phyloP scores from a whole-genome alignment of 2,329 filamentous ascomycete species.

The Mycosphaerella sp. region DNA sequence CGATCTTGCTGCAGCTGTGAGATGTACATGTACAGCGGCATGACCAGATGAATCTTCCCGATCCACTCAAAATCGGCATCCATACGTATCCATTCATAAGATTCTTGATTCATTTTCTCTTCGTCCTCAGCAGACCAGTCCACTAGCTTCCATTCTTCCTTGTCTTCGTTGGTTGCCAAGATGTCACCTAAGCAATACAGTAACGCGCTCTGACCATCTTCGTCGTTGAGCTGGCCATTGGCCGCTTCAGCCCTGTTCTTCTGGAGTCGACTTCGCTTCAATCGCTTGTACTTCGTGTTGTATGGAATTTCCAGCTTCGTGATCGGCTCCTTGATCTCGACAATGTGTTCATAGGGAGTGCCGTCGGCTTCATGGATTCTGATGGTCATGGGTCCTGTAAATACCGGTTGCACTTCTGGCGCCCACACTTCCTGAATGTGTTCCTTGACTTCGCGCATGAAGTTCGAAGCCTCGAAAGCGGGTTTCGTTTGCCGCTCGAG shows the following conservation, averaged over 20 bases:
- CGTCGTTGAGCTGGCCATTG: slow-evolving; percentile 53
- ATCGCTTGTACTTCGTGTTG: slow-evolving; percentile 96
- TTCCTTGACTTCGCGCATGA: slow-evolving; percentile 80
- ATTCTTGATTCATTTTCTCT: slow-evolving; percentile 86
- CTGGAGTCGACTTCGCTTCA: slow-evolving; percentile 79
- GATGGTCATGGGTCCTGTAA: slow-evolving; percentile 95
- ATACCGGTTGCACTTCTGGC: slow-evolving; percentile 57
- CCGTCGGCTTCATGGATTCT: slow-evolving; percentile 97
- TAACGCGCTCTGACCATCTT: slow-evolving; percentile 63
- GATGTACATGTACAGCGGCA: slow-evolving; percentile 96
- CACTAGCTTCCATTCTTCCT: slow-evolving; percentile 71
- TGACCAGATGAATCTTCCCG: slow-evolving; percentile 70
- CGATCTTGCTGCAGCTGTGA: slow-evolving; percentile 96
- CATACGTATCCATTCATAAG: slow-evolving; percentile 97
- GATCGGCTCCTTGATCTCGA: slow-evolving; percentile 82
- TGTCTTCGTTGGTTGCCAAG: slow-evolving; percentile 73
- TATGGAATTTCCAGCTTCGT: slow-evolving; percentile 93
- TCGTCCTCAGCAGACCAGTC: slow-evolving; percentile 91
- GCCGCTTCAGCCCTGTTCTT: slow-evolving; percentile 64
- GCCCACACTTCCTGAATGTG: slow-evolving; percentile 62
- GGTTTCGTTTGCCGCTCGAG: slow-evolving; percentile 49
- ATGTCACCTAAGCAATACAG: slow-evolving; percentile 91
- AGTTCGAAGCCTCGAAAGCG: slow-evolving; percentile 64
- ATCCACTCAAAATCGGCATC: slow-evolving; percentile 99
- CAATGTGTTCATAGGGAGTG: slow-evolving; percentile 95